Base-by-base conservation (phyloP, 495 filamentous ascomycete species). In the Xylaria intraflava region DNA sequence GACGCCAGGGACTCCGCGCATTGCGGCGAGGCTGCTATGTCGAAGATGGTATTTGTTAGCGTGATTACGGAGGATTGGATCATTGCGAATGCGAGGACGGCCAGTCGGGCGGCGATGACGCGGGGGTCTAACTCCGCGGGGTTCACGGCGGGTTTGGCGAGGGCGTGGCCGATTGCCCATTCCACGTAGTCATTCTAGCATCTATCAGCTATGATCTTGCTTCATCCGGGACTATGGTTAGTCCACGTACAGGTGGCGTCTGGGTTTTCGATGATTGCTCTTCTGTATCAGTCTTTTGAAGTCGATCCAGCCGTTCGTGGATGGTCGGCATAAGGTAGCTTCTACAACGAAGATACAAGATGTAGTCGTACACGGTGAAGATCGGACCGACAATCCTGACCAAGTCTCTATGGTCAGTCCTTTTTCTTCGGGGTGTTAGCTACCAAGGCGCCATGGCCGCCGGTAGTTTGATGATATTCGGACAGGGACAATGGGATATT, bases 61-160 rank as follows among this genome's bases (percentile, higher is more conserved):
- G 66, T 70, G 33, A 78, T 71, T 44, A 65, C 67, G 11, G 70
- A 71, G 4, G 76, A 76, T 45, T 79, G 73, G 52, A 77, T 73
- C 2, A 70, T 65, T 1, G 67, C 73, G 45, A 78, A 76, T 47
- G 73, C 68, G 11, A 72, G 50, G 6, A 62, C 57, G 27, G 69
- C 65, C 9, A 79, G 59, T 0, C 74, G 69, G 7, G 60, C 50
- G 5, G 68, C 45, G 53, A 71, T 63, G 23, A 62, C 59, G 3
- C 52, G 27, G 9, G 65, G 49, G 7, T 64, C 54, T 3, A 60
- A 48, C 31, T 71, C 61, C 2, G 43, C 38, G 16, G 57, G 51
- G 41, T 69, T 60, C 36, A 53, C 16, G 17, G 43, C 22, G 22
- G 59, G 60, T 43, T 64, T 62, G 0, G 57, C 26, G 8, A 59